phyloP scores from a whole-genome alignment of 495 filamentous ascomycete genomes.

The Neurospora terricola region DNA sequence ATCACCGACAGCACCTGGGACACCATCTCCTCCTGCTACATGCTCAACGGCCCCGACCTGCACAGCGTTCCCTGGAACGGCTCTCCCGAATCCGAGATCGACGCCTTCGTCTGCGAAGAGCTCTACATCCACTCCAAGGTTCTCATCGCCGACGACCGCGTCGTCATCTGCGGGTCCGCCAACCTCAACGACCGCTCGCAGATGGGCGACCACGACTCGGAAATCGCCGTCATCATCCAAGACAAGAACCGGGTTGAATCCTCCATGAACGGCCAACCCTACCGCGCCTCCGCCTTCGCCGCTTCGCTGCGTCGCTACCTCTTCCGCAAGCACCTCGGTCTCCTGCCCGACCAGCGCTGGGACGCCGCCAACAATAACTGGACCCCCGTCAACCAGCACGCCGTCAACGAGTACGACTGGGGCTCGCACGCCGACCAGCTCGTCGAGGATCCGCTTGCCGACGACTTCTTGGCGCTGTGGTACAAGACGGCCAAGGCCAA shows the following conservation, averaged over 20 bases:
- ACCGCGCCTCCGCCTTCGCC: conserved; percentile 69
- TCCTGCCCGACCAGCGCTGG: conserved; percentile 60
- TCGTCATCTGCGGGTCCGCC: conserved; percentile 85
- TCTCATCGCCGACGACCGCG: conserved; percentile 81
- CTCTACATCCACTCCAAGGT: conserved; percentile 93
- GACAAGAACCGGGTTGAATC: conserved; percentile 62
- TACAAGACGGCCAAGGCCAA: conserved; percentile 63
- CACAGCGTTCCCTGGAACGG: conserved; percentile 73
- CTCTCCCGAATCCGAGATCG: conserved; percentile 60
- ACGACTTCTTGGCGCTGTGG: conserved; percentile 62
- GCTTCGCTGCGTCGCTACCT: conserved; percentile 72
- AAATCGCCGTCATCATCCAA: conserved; percentile 29
- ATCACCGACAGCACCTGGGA: conserved; percentile 54
- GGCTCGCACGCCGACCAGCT: conserved; percentile 59
- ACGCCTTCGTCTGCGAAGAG: conserved; percentile 86
- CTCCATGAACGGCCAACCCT: conserved; percentile 61
- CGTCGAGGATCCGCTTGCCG: conserved; percentile 65
- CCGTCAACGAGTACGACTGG: conserved; percentile 71
- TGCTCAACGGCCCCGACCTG: conserved; percentile 70
- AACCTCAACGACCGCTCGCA: conserved; percentile 95
- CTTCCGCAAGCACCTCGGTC: conserved; percentile 84
- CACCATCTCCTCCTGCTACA: conserved; percentile 71
- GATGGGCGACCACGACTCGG: conserved; percentile 70
- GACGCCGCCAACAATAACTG: conserved; percentile 59
- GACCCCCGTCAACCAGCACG: conserved; percentile 55